These are phyloP conservation scores for Jatropha multifida DNA, from an alignment of 441 rosid genomes.

Conservation along the genomic window DNA sequence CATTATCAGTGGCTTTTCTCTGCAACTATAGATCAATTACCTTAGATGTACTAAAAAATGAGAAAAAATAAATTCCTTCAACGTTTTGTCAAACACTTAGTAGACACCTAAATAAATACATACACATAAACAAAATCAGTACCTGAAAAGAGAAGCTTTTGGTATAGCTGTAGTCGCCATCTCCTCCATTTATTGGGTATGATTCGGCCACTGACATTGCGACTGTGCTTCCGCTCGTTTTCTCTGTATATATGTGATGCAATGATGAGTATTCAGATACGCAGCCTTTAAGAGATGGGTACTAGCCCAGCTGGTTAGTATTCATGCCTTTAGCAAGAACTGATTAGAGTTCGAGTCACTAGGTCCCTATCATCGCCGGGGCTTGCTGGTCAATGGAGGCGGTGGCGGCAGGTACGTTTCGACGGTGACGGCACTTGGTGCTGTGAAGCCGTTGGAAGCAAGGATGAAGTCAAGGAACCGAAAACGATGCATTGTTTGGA, in stretches of 20 bases:
- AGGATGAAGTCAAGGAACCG: constrained; percentile 1
- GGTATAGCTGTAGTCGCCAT: not conserved
- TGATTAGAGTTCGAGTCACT: no score
- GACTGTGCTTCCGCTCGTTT: no score
- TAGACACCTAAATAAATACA: not conserved
- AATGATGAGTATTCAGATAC: no score
- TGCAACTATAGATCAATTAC: not conserved
- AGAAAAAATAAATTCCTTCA: no score
- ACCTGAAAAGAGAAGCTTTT: constrained; percentile 4
- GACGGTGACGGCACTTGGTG: not conserved
- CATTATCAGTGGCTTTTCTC: constrained; percentile 26
- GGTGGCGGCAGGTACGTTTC: not conserved
- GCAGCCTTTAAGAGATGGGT: no score
- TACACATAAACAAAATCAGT: not conserved
- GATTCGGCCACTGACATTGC: not conserved
- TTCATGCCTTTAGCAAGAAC: no score
- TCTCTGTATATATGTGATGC: no score
- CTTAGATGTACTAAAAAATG: not conserved
- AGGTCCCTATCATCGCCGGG: not conserved
- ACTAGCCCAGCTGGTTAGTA: no score
- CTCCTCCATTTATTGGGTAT: constrained; percentile 10
- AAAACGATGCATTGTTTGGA: constrained; percentile 1
- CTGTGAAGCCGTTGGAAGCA: not conserved
- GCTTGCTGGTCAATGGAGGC: not conserved
- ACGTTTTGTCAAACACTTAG: no score